phyloP scores from a whole-genome alignment of 1,284 basidiomycete genomes.

The Takashimella tepidaria region DNA sequence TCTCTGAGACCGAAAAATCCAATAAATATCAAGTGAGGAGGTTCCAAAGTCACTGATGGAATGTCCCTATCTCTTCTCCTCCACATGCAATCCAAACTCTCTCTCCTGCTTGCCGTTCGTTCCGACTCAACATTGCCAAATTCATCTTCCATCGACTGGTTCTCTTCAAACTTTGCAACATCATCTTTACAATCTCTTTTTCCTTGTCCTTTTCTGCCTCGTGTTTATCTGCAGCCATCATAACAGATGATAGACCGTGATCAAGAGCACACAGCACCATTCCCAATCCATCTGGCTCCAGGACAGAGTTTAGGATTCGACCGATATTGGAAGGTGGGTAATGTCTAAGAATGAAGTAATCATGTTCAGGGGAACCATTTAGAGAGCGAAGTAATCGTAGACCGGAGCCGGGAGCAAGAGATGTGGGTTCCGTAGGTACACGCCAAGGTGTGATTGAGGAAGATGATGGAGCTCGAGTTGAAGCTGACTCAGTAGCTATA shows the following conservation, averaged over 20 bases:
- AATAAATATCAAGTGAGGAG: too few relatives aligned
- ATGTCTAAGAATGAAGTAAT: slow-evolving; percentile 12
- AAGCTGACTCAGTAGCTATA: neutral
- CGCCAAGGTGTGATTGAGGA: neutral
- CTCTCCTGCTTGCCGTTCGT: slow-evolving; percentile 21
- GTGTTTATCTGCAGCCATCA: too few relatives aligned
- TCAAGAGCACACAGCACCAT: slow-evolving; percentile 21
- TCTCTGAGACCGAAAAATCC: too few relatives aligned
- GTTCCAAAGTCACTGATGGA: too few relatives aligned
- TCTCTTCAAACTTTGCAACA: slow-evolving; percentile 21
- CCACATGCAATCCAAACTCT: slow-evolving; percentile 19
- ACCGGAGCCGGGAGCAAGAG: slow-evolving; percentile 30
- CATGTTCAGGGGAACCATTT: neutral
- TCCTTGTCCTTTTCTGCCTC: neutral
- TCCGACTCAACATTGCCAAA: slow-evolving; percentile 27
- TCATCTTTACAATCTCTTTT: neutral
- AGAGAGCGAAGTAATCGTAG: slow-evolving; percentile 31
- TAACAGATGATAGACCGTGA: too few relatives aligned
- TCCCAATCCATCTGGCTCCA: slow-evolving; percentile 42
- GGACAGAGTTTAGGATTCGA: slow-evolving; percentile 23
- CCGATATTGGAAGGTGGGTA: slow-evolving; percentile 24
- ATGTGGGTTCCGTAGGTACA: slow-evolving; percentile 20
- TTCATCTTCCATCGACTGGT: slow-evolving; percentile 38
- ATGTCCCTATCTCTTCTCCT: slow-evolving; percentile 13
- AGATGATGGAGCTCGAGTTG: slow-evolving; percentile 2